Percentiles rank a stretch among this genome's conserved stretches.
Evolutionary conservation across 2,329 filamentous ascomycete species (phyloP).

Genomic region (Cadophora sp.): DNA sequence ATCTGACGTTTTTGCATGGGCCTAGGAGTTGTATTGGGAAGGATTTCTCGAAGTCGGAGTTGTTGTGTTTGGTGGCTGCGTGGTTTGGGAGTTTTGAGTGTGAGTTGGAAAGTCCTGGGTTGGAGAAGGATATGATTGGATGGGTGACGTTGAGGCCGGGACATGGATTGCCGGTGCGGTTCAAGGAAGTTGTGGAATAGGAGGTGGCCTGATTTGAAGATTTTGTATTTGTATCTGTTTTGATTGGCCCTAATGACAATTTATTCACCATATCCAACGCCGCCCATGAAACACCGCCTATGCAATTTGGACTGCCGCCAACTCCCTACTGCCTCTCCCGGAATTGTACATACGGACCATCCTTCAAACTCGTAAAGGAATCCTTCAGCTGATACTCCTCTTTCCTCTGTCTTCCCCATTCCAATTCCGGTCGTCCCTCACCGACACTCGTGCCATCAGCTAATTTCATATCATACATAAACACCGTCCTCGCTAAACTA

Average conservation of each 20-base stretch:
- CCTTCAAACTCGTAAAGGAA: constrained; percentile 76
- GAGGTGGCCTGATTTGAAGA: neutral
- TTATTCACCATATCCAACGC: constrained; percentile 4
- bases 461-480: constrained; percentile 37
- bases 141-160: constrained; percentile 9
- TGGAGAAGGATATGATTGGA: constrained; percentile 57
- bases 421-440: constrained; percentile 44
- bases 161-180: constrained; percentile 6
- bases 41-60: constrained; percentile 81
- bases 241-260: neutral
- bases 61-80: constrained; percentile 80
- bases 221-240: neutral
- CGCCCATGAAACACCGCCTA: neutral
- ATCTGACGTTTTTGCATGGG: constrained; percentile 85
- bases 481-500: constrained; percentile 33
- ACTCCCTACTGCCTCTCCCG: constrained; percentile 39
- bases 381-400: constrained; percentile 74
- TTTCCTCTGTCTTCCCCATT: constrained; percentile 60
- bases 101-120: constrained; percentile 60
- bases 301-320: neutral
- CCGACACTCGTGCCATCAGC: constrained; percentile 34
- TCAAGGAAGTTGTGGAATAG: neutral
- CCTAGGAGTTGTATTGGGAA: constrained; percentile 85
- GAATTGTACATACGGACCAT: constrained; percentile 74
- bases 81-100: constrained; percentile 79